Percentiles rank a stretch among this genome's conserved stretches.
Evolutionary conservation across 176 grass and related monocot genomes (phyloP).

Genomic region (Triticum turgidum): DNA sequence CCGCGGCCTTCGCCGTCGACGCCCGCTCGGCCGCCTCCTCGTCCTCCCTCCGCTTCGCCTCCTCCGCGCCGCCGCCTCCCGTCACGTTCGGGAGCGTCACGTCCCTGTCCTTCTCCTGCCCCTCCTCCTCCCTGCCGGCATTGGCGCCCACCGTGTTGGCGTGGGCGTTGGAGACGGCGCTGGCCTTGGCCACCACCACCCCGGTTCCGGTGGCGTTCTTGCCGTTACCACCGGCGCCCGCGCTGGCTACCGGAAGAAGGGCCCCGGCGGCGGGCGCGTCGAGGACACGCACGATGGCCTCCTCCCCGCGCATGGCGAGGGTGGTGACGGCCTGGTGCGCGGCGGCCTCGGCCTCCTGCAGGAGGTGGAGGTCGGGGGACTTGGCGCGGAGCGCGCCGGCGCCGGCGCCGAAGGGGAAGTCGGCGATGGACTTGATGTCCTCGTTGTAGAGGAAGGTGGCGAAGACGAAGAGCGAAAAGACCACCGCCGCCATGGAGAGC

Average conservation of each 20-base stretch:
- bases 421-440: slow-evolving; percentile 89
- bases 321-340: slow-evolving; percentile 51
- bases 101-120: slow-evolving; percentile 68
- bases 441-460: slow-evolving; percentile 93
- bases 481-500: slow-evolving; percentile 57
- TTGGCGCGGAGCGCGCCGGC: slow-evolving; percentile 46
- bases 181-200: not conserved
- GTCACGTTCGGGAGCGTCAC: slow-evolving; percentile 60
- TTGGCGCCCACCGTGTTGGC: slow-evolving; percentile 20
- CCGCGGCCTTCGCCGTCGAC: slow-evolving; percentile 35
- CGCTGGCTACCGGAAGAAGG: not conserved
- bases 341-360: slow-evolving; percentile 60
- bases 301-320: slow-evolving; percentile 46
- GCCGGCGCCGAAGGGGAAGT: slow-evolving; percentile 64
- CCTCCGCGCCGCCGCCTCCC: slow-evolving; percentile 32
- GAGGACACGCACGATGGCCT: slow-evolving; percentile 48
- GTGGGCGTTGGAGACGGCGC: slow-evolving; percentile 9
- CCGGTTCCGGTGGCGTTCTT: not conserved
- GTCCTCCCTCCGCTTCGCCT: slow-evolving; percentile 34
- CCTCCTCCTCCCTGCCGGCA: slow-evolving; percentile 34
- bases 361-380: slow-evolving; percentile 48
- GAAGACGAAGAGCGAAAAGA: slow-evolving; percentile 81
- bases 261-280: not conserved
- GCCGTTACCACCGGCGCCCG: not conserved
- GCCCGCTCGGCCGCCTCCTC: slow-evolving; percentile 57